These are phyloP conservation scores for Acacia concinna DNA, from an alignment of 331 rosid genomes.

Conservation along the genomic window DNA sequence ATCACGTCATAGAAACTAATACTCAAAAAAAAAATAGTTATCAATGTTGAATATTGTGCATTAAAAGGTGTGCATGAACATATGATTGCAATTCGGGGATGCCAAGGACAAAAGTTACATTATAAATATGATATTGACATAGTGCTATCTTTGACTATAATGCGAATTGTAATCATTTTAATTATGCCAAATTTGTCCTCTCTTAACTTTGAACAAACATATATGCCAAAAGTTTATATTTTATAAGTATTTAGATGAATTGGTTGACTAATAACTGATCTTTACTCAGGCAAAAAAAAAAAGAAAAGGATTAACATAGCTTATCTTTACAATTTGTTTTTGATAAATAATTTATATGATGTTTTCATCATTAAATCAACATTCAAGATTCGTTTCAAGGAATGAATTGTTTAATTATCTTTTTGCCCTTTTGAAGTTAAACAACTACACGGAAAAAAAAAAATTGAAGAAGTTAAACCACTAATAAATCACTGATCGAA, in stretches of 20 bases:
- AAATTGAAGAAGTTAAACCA: neutral
- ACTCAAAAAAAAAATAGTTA: neutral
- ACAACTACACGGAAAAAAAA: too few relatives aligned
- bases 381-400: neutral
- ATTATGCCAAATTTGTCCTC: slow-evolving; percentile 9
- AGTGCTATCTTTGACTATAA: slow-evolving; percentile 32
- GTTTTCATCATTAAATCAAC: neutral
- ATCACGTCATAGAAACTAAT: neutral
- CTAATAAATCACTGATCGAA: neutral
- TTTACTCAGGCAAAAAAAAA: too few relatives aligned
- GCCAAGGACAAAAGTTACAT: neutral
- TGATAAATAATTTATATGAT: neutral
- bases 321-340: too few relatives aligned
- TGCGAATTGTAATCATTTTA: slow-evolving; percentile 26
- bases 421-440: neutral
- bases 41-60: neutral
- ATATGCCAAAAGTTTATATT: neutral
- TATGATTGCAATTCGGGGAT: neutral
- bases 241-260: neutral
- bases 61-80: neutral
- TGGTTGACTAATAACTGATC: neutral
- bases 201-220: neutral
- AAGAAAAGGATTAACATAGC: too few relatives aligned
- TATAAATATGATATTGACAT: slow-evolving; percentile 22
- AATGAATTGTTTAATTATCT: neutral